A percentile compares a stretch with the other conserved stretches of the same genome.
phyloP scores from a whole-genome alignment of 1,139 yeast genomes.

The Geotrichum australiense region DNA sequence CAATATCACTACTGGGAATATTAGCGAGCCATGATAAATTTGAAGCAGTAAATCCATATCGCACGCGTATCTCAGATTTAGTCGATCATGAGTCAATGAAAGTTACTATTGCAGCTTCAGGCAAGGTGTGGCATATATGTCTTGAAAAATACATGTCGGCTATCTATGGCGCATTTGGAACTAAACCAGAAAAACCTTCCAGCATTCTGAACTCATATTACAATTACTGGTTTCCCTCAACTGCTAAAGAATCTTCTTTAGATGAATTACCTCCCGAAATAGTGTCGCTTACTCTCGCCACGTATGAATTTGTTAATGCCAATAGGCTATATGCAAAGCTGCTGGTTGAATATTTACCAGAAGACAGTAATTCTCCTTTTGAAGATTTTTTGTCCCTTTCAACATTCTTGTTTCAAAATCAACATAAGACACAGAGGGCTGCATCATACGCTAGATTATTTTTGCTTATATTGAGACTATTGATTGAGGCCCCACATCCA shows the following conservation, averaged over 20 bases:
- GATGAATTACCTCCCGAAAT: conserved; percentile 25
- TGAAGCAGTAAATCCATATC: conserved; percentile 35
- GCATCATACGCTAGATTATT: conserved; percentile 30
- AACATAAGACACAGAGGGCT: conserved; percentile 26
- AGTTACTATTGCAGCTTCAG: conserved; percentile 29
- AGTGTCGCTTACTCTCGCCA: conserved; percentile 30
- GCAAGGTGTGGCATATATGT: conserved; percentile 28
- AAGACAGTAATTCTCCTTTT: conserved; percentile 22
- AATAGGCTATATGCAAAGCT: conserved; percentile 33
- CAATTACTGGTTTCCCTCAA: conserved; percentile 4
- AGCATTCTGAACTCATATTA: neutral
- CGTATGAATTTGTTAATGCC: conserved; percentile 34
- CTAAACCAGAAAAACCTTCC: neutral
- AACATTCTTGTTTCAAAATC: conserved; percentile 32
- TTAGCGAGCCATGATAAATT: conserved; percentile 34
- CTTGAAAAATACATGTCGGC: conserved; percentile 19
- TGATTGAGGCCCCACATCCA: conserved; percentile 30
- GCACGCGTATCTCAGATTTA: conserved; percentile 36
- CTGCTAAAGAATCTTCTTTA: neutral
- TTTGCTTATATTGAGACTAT: conserved; percentile 29
- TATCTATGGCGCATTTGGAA: neutral
- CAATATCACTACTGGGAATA: conserved; percentile 35
- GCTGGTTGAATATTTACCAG: conserved; percentile 25
- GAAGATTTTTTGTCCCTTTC: conserved; percentile 30
- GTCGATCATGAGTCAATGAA: conserved; percentile 35